Evolutionary conservation across 2,329 filamentous ascomycete genomes (phyloP).

Genomic region (Arthrobotrys iridis): DNA sequence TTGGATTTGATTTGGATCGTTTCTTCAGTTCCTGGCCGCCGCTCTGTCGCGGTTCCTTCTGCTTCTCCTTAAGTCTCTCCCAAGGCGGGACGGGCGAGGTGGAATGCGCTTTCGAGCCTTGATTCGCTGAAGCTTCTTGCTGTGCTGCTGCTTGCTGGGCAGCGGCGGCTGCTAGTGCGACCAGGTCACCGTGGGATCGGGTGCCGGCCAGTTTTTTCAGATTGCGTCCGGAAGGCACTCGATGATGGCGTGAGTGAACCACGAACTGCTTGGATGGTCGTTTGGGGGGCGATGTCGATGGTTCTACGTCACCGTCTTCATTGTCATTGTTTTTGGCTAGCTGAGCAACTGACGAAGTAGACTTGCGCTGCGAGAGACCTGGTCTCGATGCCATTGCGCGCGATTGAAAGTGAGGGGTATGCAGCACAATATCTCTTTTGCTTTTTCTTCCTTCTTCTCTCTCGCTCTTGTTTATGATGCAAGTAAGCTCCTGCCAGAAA

Average conservation of each 20-base stretch:
- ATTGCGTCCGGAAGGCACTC: constrained; percentile 50
- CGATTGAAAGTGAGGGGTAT: constrained; percentile 52
- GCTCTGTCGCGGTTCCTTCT: constrained; percentile 33
- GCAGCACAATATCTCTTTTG: constrained; percentile 24
- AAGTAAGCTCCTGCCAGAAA: constrained; percentile 24
- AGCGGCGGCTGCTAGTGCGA: constrained; percentile 49
- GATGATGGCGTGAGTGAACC: constrained; percentile 54
- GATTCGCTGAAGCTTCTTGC: constrained; percentile 34
- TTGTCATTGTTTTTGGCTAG: constrained; percentile 49
- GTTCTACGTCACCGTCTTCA: constrained; percentile 53
- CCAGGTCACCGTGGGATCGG: constrained; percentile 53
- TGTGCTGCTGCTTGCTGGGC: constrained; percentile 43
- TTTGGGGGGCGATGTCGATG: constrained; percentile 52
- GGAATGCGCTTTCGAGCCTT: constrained; percentile 53
- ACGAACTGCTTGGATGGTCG: constrained; percentile 51
- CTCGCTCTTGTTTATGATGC: neutral
- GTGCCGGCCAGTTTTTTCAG: constrained; percentile 53
- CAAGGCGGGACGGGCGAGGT: constrained; percentile 46
- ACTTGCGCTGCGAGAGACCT: constrained; percentile 49
- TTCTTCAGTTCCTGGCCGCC: constrained; percentile 50
- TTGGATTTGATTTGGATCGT: constrained; percentile 45
- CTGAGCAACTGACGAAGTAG: constrained; percentile 51
- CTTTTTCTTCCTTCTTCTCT: constrained; percentile 5
- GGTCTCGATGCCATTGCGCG: constrained; percentile 54
- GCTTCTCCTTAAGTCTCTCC: constrained; percentile 46